A percentile compares a stretch with the other conserved stretches of the same genome.
Conservation (phyloP, 345 rosid genomes). For the Gossypium mustelinum region DNA sequence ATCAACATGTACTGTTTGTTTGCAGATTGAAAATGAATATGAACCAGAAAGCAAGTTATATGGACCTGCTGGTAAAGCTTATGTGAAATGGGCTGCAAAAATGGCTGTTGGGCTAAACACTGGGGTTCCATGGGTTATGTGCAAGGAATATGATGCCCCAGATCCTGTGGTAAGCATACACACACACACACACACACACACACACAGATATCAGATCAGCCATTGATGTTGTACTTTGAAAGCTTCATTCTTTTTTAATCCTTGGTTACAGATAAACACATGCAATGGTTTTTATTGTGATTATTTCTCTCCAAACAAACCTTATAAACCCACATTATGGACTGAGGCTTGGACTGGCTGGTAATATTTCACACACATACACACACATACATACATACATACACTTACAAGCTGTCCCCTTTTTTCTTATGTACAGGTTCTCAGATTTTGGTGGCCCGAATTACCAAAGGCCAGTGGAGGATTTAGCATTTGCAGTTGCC, state of each 20-base stretch:
- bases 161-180: conserved; percentile 49
- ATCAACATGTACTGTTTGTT: neutral
- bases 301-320: conserved; percentile 58
- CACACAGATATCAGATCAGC: neutral
- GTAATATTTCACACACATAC: conserved; percentile 20
- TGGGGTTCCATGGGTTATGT: conserved; percentile 80
- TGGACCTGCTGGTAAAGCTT: conserved; percentile 53
- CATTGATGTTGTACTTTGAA: neutral
- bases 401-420: neutral
- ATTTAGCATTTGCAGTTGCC: conserved; percentile 69
- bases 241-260: neutral
- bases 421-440: conserved; percentile 37
- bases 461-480: conserved; percentile 54
- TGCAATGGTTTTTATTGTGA: conserved; percentile 74
- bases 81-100: conserved; percentile 61
- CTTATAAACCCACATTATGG: conserved; percentile 61
- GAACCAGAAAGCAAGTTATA: conserved; percentile 37
- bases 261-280: conserved; percentile 46
- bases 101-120: conserved; percentile 55
- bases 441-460: conserved; percentile 54
- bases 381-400: neutral
- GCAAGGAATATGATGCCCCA: conserved; percentile 70
- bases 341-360: conserved; percentile 80
- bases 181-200: too few relatives aligned
- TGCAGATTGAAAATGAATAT: conserved; percentile 67